These are phyloP conservation scores for Trebouxiophyceae sp. DNA, from an alignment of 163 green algal species.

Conservation along the genomic window DNA sequence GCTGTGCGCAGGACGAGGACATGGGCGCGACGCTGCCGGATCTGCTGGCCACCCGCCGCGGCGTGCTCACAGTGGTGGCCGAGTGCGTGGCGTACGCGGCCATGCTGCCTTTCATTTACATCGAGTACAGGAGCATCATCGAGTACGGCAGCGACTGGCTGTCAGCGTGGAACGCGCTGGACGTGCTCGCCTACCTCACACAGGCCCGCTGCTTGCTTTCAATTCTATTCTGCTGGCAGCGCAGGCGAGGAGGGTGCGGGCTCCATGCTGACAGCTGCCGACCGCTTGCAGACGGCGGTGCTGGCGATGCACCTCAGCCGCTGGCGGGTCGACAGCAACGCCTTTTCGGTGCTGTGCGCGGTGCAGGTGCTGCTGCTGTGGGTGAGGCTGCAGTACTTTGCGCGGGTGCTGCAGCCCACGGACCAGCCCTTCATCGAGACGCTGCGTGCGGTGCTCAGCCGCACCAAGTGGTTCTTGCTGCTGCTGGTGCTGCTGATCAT, in stretches of 20 bases:
- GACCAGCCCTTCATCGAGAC: slow-evolving; percentile 38
- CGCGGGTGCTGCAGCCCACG: slow-evolving; percentile 21
- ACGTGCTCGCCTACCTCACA: slow-evolving; percentile 51
- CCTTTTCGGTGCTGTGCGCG: slow-evolving; percentile 36
- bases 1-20: slow-evolving; percentile 58
- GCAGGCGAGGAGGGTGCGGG: too few relatives aligned
- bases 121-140: slow-evolving; percentile 48
- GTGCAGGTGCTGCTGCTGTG: slow-evolving; percentile 37
- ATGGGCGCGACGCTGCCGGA: slow-evolving; percentile 39
- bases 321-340: slow-evolving; percentile 16
- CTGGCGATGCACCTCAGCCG: slow-evolving; percentile 34
- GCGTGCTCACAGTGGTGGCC: slow-evolving; percentile 14
- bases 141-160: slow-evolving; percentile 57
- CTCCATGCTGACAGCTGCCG: not conserved
- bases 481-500: slow-evolving; percentile 25
- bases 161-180: slow-evolving; percentile 54
- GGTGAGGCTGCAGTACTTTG: slow-evolving; percentile 35
- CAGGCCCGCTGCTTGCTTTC: slow-evolving; percentile 20
- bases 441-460: slow-evolving; percentile 15
- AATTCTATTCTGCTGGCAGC: too few relatives aligned
- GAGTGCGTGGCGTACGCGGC: slow-evolving; percentile 29
- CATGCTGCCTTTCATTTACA: slow-evolving; percentile 70
- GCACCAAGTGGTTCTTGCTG: slow-evolving; percentile 39
- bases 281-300: slow-evolving; percentile 24
- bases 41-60: slow-evolving; percentile 3